These are phyloP conservation scores for Coffea canephora DNA, from an alignment of 257 asterid genomes.

Conservation along the genomic window DNA sequence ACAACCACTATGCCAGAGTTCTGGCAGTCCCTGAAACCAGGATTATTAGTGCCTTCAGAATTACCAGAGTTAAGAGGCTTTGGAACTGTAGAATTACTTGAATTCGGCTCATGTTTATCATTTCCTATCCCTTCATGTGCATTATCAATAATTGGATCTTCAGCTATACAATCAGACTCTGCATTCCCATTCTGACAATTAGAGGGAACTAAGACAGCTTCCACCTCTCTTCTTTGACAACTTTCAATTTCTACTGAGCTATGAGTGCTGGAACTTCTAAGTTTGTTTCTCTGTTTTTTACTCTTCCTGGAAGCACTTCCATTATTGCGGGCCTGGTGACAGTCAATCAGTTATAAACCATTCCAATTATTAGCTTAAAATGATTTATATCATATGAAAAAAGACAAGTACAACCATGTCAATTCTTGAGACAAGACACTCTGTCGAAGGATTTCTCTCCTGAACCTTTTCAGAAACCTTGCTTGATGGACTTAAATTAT, in stretches of 20 bases:
- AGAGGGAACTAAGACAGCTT: slow-evolving; percentile 35
- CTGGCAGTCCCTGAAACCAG: slow-evolving; percentile 34
- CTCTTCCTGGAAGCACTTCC: slow-evolving; percentile 70
- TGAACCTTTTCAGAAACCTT: slow-evolving; percentile 30
- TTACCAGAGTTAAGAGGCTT: background rate
- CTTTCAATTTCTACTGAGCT: slow-evolving; percentile 39
- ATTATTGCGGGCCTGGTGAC: slow-evolving; percentile 67
- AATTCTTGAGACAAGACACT: slow-evolving; percentile 40
- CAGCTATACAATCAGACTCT: slow-evolving; percentile 39
- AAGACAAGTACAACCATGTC: slow-evolving; percentile 62
- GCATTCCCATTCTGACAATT: slow-evolving; percentile 38
- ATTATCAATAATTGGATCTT: slow-evolving; percentile 37
- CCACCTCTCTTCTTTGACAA: slow-evolving; percentile 43
- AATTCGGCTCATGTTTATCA: slow-evolving; percentile 30
- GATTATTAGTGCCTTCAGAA: slow-evolving; percentile 15
- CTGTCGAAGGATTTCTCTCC: slow-evolving; percentile 45
- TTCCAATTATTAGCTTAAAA: slow-evolving; percentile 33
- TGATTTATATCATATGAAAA: slow-evolving; percentile 26
- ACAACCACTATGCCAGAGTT: slow-evolving; percentile 25
- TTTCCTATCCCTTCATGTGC: slow-evolving; percentile 25
- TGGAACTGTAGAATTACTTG: slow-evolving; percentile 21
- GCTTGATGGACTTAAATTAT: slow-evolving; percentile 37
- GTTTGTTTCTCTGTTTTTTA: slow-evolving; percentile 73
- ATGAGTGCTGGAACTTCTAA: slow-evolving; percentile 44
- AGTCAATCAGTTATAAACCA: slow-evolving; percentile 58